These are phyloP conservation scores for Emergomyces africanus DNA, from an alignment of 2,329 filamentous ascomycete species.

Conservation along the genomic window DNA sequence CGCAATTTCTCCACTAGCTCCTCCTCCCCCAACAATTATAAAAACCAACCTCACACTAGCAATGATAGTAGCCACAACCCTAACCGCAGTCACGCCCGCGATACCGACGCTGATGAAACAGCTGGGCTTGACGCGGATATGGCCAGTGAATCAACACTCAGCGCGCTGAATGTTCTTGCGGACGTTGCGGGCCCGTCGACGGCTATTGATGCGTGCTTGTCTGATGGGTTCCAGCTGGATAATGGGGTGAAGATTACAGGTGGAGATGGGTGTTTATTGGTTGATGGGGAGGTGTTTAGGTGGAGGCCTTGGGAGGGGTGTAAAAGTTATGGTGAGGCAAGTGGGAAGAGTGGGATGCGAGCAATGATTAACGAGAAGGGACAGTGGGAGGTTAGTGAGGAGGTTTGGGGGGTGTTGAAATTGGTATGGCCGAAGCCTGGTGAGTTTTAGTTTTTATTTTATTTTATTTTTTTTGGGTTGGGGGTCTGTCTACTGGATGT, in stretches of 20 bases:
- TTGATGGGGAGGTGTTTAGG: slow-evolving; percentile 74
- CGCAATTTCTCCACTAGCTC: slow-evolving; percentile 8
- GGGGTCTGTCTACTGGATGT: background rate
- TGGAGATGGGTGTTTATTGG: slow-evolving; percentile 61
- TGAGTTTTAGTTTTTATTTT: slow-evolving; percentile 35
- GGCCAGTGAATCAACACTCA: slow-evolving; percentile 46
- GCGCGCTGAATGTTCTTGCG: slow-evolving; percentile 63
- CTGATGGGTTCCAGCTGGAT: slow-evolving; percentile 76
- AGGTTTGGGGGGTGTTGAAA: slow-evolving; percentile 62
- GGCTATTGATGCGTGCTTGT: slow-evolving; percentile 66
- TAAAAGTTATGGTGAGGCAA: slow-evolving; percentile 17
- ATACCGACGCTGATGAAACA: background rate
- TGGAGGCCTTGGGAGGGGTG: slow-evolving; percentile 69
- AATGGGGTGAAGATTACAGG: slow-evolving; percentile 60
- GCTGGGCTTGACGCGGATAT: background rate
- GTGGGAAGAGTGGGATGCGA: slow-evolving; percentile 25
- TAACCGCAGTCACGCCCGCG: slow-evolving; percentile 13
- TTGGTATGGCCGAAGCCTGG: slow-evolving; percentile 81
- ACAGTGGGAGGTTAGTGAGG: slow-evolving; percentile 62
- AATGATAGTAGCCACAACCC: slow-evolving; percentile 19
- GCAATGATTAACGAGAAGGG: slow-evolving; percentile 60
- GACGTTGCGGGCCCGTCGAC: slow-evolving; percentile 66
- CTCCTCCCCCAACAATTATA: slow-evolving; percentile 14
- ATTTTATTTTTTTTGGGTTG: slow-evolving; percentile 3
- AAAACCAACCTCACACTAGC: background rate